Conservation (phyloP, 768 basidiomycete genomes). For the Lactifluus rugatus region DNA sequence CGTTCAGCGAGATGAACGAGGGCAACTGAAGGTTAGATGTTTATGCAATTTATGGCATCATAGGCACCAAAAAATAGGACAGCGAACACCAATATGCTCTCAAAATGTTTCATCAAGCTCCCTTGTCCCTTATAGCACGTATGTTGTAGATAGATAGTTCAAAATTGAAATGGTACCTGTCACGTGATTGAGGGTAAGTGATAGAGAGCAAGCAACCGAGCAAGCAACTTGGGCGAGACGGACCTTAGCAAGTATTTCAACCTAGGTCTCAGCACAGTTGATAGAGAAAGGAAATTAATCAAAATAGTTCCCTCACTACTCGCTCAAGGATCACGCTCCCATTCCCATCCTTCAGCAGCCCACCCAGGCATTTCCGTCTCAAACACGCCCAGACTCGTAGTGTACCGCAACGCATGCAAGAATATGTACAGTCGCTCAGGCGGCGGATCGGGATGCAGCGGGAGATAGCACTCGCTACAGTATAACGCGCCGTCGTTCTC, state of each 20-base stretch:
- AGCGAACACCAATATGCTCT: not conserved
- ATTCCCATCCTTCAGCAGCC: conserved; percentile 66
- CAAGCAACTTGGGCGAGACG: no score
- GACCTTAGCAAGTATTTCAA: not conserved
- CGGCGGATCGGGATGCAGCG: conserved; percentile 85
- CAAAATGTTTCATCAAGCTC: not conserved
- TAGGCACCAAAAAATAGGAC: not conserved
- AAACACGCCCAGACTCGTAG: conserved; percentile 70
- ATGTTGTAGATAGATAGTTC: no score
- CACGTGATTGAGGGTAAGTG: not conserved
- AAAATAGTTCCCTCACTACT: not conserved
- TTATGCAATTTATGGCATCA: not conserved
- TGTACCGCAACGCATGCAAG: conserved; percentile 83
- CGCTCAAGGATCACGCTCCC: conserved; percentile 27
- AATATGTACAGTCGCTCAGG: conserved; percentile 93
- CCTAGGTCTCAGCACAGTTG: not conserved
- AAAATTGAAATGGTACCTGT: no score
- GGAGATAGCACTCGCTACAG: conserved; percentile 87
- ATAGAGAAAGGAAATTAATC: no score
- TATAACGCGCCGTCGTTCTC: conserved; percentile 37
- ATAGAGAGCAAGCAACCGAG: not conserved
- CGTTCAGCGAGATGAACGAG: not conserved
- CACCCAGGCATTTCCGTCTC: conserved; percentile 85
- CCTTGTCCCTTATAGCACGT: no score
- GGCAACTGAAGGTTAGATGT: not conserved